Evolutionary conservation across 1,284 basidiomycete species (phyloP), one percentile per base, ranked within the genome.

Genomic region (Binderoboletus segoi): DNA sequence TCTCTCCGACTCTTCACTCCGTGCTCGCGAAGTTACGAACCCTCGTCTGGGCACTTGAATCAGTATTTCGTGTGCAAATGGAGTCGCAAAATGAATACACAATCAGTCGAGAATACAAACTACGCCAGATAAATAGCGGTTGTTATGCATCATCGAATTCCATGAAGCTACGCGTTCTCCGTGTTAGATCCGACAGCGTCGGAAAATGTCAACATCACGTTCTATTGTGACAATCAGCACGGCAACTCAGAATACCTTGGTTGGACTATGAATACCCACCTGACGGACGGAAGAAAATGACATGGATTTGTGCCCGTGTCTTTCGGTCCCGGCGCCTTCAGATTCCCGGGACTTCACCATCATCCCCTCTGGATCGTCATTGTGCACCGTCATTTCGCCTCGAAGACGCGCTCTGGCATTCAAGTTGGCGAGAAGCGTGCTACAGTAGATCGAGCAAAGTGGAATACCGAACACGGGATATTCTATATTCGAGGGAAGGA

Each of bases 401-500:
- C 23, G 30, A 12, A 64, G 30, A 37, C 60, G 60, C 15, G 24
- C 11, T 33, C 62, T 53, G 1, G 40, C 61, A 13, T 49, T 49
- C 48, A 49, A 20, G 24, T 49, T 49, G 24, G 48, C 48, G 48
- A 49, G 35, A 3, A 35, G 48, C 20, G 60, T 62, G 24, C 60
- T 63, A 30, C 51, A 60, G 24, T 63, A 63, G 28, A 62, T 13
- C 2, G 63, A 21, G 18, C 60, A 60, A 23, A 63, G 38, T 7
- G 60, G 60, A 24, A 48, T 13, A 1, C 11, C 28, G 11, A 52
- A 48, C 15, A 52, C 23, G 3, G 28, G 0, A 32, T 44, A 48
- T 21, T 56, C 7, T 21, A 24, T 12, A 20, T 30, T 38, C 0
- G 23, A 11, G 8, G 60, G 51, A 13, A 7, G 38, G 23, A 42